Evolutionary conservation across 306 rosid species (phyloP).

Genomic region (Ammopiptanthus mongolicus): DNA sequence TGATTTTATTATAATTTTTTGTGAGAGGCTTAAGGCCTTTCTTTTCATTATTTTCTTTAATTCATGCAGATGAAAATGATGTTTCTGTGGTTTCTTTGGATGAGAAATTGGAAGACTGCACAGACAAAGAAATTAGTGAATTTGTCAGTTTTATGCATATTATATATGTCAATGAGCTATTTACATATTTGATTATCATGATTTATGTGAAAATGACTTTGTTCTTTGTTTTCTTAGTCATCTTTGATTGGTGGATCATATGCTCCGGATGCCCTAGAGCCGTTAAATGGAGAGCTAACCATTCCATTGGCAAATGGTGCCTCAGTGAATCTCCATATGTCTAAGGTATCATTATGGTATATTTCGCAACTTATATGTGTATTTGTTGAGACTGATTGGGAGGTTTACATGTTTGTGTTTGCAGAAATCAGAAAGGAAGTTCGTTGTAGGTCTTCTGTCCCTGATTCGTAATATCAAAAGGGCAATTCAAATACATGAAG

Average conservation of each 20-base stretch:
- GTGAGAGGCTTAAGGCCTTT: not conserved
- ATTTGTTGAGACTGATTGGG: slow-evolving; percentile 21
- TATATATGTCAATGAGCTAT: not conserved
- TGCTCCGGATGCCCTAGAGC: slow-evolving; percentile 43
- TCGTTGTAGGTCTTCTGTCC: slow-evolving; percentile 43
- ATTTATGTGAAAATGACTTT: slow-evolving; percentile 15
- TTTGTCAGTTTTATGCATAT: slow-evolving; percentile 57
- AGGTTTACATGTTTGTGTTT: slow-evolving; percentile 16
- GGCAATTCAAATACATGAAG: slow-evolving; percentile 68
- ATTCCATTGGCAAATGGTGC: slow-evolving; percentile 59
- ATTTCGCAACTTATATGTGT: not conserved
- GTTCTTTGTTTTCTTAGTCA: slow-evolving; percentile 42
- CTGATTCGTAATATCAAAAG: slow-evolving; percentile 50
- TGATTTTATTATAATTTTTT: not conserved
- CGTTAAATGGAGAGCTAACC: slow-evolving; percentile 64
- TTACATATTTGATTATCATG: not conserved
- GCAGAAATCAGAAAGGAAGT: slow-evolving; percentile 71
- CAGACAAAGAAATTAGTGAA: slow-evolving; percentile 52
- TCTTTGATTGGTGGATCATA: slow-evolving; percentile 89
- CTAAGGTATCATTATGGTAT: slow-evolving; percentile 49
- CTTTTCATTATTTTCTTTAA: not conserved
- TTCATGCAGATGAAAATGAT: slow-evolving; percentile 60
- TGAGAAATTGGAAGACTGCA: slow-evolving; percentile 46
- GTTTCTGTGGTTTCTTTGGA: slow-evolving; percentile 71
- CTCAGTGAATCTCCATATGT: slow-evolving; percentile 54